phyloP scores from a whole-genome alignment of 257 asterid species.

The Ilex aquifolium region DNA sequence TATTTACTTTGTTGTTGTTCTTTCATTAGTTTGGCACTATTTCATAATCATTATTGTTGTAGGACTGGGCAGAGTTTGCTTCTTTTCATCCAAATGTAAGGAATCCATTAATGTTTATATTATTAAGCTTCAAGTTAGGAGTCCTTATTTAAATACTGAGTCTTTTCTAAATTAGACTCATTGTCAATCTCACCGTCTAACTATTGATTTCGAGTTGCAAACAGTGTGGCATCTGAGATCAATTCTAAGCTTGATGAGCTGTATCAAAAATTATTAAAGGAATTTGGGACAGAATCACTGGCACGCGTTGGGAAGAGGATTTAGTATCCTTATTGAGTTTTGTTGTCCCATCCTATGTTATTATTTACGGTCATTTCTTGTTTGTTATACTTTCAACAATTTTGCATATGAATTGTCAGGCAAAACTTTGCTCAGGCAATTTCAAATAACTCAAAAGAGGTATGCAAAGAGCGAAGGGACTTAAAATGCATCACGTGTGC shows the following conservation, averaged over 20 bases:
- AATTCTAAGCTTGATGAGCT: slow-evolving; percentile 65
- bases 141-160: too few species aligned
- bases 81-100: too few species aligned
- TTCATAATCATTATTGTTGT: too few species aligned
- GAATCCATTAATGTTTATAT: too few species aligned
- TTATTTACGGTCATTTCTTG: too few species aligned
- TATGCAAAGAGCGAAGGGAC: slow-evolving; percentile 19
- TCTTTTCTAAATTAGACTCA: too few species aligned
- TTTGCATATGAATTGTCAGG: slow-evolving; percentile 38
- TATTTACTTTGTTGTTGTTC: too few species aligned
- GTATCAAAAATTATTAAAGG: slow-evolving; percentile 76
- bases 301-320: background rate
- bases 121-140: too few species aligned
- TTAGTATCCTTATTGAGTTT: background rate
- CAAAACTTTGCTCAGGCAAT: slow-evolving; percentile 74
- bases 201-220: slow-evolving; percentile 12
- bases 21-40: too few species aligned
- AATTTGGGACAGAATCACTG: slow-evolving; percentile 41
- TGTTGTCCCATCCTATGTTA: too few species aligned
- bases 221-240: slow-evolving; percentile 77
- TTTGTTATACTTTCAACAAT: background rate
- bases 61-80: too few species aligned
- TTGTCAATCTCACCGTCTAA: too few species aligned
- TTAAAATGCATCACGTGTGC: background rate
- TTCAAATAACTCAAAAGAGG: slow-evolving; percentile 92